Evolutionary conservation across 768 basidiomycete genomes (phyloP), one percentile per base, ranked within the genome.

Genomic region (Boletus edulis): DNA sequence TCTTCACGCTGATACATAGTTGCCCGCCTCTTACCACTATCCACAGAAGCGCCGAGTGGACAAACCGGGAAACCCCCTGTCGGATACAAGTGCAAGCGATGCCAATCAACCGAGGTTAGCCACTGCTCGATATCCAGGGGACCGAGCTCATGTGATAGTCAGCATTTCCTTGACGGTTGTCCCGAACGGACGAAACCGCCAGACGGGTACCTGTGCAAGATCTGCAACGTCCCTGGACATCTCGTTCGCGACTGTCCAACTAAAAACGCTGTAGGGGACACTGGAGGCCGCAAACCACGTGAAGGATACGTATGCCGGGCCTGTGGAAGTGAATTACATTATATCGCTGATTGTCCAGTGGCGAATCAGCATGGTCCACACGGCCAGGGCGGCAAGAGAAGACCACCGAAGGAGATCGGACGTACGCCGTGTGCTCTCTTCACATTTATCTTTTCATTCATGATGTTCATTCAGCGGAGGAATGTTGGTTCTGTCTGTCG

Each of bases 401-500:
- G 76, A 31, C 87, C 81, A 31, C 81, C 76, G 40, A 94, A 84
- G 72, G 92, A 94, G 67, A 91, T 95, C 51, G 82, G 78, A 54
- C 89, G 91, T 93, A 65, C 63, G 88, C 76, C n/a, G 9, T n/a
- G n/a, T 47, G 32, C 49, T 31, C 8, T 41, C 15, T n/a, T 60
- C 5, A 3, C 13, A 14, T 41, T 14, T 38, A 17, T 37, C 13
- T 39, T 39, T 7, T 18, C 29, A 32, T 54, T 60, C 9, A 65
- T 39, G 20, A 10, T 29, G 45, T 31, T 52, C 54, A 27, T 59
- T 45, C 66, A 92, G 91, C 93, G 61, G 90, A 90, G 52, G 91
- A 94, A 69, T 98, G 96, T 72, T 98, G 96, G 96, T 98, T 99
- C 75, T 99, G 97, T 70, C 72, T 99, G 50, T 95, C 93, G 40